Conservation (phyloP, 768 basidiomycete genomes). For the Kwoniella sp. region DNA sequence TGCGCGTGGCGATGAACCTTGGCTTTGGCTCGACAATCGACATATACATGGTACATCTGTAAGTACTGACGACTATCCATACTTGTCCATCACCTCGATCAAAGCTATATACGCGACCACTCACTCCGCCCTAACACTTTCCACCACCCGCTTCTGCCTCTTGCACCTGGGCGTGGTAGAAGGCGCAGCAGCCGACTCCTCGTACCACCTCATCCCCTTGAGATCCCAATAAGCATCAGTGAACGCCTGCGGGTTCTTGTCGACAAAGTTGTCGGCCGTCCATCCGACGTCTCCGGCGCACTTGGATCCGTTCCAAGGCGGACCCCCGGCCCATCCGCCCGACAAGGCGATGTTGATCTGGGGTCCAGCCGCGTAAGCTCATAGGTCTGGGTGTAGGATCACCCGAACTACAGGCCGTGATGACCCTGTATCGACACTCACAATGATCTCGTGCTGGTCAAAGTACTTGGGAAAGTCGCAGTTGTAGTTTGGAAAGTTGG, state of each 20-base stretch:
- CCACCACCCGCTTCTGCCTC: too few species aligned
- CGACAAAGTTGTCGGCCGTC: slow-evolving; percentile 5
- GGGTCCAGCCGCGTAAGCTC: too few species aligned
- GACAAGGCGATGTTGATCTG: slow-evolving; percentile 12
- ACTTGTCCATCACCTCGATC: too few species aligned
- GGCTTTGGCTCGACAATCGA: too few species aligned
- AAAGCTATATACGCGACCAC: too few species aligned
- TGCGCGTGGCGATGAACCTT: too few species aligned
- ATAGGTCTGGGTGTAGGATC: too few species aligned
- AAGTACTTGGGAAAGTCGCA: slow-evolving; percentile 10
- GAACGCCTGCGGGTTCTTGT: slow-evolving; percentile 10
- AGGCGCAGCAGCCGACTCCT: not conserved
- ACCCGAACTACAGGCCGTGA: not conserved
- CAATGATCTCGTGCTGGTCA: slow-evolving; percentile 13
- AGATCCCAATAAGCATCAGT: slow-evolving; percentile 12
- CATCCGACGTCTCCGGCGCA: slow-evolving; percentile 1
- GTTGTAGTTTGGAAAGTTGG: slow-evolving; percentile 6
- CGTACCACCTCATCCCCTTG: slow-evolving; percentile 8
- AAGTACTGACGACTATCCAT: too few species aligned
- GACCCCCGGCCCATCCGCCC: slow-evolving; percentile 7
- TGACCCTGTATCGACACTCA: not conserved
- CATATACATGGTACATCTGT: too few species aligned
- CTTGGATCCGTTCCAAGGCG: slow-evolving; percentile 2
- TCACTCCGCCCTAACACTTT: too few species aligned
- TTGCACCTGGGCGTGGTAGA: too few species aligned